phyloP scores from a whole-genome alignment of 2,329 filamentous ascomycete species.

The Dothideomycetes sp. region DNA sequence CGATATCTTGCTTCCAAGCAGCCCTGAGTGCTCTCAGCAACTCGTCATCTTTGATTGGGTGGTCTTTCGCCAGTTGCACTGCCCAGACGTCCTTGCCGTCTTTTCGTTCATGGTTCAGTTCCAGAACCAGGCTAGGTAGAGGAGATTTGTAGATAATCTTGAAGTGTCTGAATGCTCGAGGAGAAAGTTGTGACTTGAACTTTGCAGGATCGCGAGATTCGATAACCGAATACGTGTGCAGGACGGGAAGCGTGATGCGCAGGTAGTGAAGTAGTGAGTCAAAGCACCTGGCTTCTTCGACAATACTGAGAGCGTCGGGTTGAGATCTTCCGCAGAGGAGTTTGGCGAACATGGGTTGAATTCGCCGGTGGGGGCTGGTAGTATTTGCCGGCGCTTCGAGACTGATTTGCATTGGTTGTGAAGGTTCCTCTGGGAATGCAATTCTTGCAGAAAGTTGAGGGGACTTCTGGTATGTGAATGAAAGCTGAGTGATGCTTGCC shows the following conservation, averaged over 20 bases:
- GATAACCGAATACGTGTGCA: conserved; percentile 52
- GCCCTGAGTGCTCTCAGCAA: conserved; percentile 27
- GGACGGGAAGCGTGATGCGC: conserved; percentile 52
- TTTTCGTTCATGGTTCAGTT: conserved; percentile 27
- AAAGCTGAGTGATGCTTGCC: conserved; percentile 53
- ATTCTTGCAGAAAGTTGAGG: conserved; percentile 18
- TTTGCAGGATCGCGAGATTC: conserved; percentile 31
- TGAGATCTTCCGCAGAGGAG: conserved; percentile 17
- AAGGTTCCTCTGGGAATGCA: conserved; percentile 22
- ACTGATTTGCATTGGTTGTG: conserved; percentile 46
- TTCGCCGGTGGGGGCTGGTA: conserved; percentile 23
- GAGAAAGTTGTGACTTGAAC: conserved; percentile 21
- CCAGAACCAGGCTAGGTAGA: conserved; percentile 27
- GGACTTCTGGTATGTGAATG: conserved; percentile 55
- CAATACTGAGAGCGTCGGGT: conserved; percentile 40
- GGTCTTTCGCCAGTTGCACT: conserved; percentile 23
- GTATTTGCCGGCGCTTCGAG: conserved; percentile 40
- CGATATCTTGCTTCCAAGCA: conserved; percentile 24
- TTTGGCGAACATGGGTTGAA: conserved; percentile 16
- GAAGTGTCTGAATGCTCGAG: conserved; percentile 29
- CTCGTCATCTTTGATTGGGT: conserved; percentile 16
- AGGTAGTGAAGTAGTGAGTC: conserved; percentile 50
- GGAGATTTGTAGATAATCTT: conserved; percentile 33
- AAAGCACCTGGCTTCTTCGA: conserved; percentile 47
- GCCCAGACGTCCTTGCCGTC: conserved; percentile 30